Evolutionary conservation across 345 rosid genomes (phyloP), one percentile per base, ranked within the genome.

Genomic region (Populus simonii): DNA sequence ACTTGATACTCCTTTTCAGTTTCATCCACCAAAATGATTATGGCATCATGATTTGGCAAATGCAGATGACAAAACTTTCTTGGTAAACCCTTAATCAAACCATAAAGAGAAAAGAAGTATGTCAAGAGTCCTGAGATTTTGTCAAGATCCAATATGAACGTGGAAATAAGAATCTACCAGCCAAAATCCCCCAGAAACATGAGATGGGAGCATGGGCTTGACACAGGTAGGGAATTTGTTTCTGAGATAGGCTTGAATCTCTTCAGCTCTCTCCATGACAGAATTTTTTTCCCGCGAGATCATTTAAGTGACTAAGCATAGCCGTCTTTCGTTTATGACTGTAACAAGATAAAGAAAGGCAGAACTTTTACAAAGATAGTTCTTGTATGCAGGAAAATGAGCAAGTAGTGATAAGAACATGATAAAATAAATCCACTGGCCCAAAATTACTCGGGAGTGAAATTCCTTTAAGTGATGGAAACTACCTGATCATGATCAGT

Each of bases 181-280:
- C 72, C 80, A 81, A 78, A 74, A 80, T 29, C 84, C 84, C 0
- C 84, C 84, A n/a, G 77, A 22, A 72, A 78, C 84, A 72, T 78
- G 79, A 12, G 82, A 84, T 15, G 65, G 77, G 13, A 45, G 61
- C 80, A 84, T 78, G 12, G 23, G 13, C 75, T 77, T 78, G 23
- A 75, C 68, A 45, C 78, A 31, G 51, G 39, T 68, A 10, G 84
- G 86, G 70, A 53, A 75, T 33, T 75, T 70, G 25, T 61, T 29
- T 49, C 39, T 41, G 20, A 75, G 69, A 78, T 23, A 55, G 7
- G 79, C 68, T 66, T 41, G 73, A 63, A 83, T 36, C 66, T 71
- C 75, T 66, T 74, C 38, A 6, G 79, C 79, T 70, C 76, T 70
- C 59, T 73, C 72, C 71, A 70, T 43, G 53, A 66, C 27, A 1